Percentiles rank a stretch among this genome's conserved stretches.
Evolutionary conservation across 768 basidiomycete species (phyloP).

Genomic region (Trametes maxima): DNA sequence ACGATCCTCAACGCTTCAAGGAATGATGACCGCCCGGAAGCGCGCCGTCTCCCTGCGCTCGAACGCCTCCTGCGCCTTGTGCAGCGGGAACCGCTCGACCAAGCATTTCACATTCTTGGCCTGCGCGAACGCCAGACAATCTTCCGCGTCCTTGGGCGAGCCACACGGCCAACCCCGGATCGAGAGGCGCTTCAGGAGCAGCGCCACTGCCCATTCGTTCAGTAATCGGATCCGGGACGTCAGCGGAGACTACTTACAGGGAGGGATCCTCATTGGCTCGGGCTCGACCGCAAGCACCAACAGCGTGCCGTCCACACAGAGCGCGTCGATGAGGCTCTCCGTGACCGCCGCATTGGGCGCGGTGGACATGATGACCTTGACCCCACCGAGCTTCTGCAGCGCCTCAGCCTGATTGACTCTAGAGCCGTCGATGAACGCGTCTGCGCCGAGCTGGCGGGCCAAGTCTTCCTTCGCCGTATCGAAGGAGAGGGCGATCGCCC

Average conservation of each 20-base stretch:
- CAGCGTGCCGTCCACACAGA: constrained; percentile 26
- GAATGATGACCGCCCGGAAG: constrained; percentile 30
- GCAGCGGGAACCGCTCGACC: constrained; percentile 29
- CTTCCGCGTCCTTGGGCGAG: constrained; percentile 25
- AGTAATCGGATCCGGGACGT: no score
- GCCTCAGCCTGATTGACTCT: constrained; percentile 31
- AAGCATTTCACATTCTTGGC: constrained; percentile 24
- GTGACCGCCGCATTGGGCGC: constrained; percentile 30
- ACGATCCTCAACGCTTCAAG: not conserved
- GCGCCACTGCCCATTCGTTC: constrained; percentile 8
- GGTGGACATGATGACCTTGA: constrained; percentile 38
- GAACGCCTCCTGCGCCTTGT: constrained; percentile 30
- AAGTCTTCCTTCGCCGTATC: constrained; percentile 35
- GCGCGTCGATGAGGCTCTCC: constrained; percentile 23
- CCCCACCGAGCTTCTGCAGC: constrained; percentile 39
- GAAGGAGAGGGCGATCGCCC: constrained; percentile 38
- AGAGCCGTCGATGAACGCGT: constrained; percentile 38
- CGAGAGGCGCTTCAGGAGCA: constrained; percentile 29
- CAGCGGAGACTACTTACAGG: constrained; percentile 21
- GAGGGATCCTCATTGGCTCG: constrained; percentile 22
- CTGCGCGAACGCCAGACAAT: constrained; percentile 23
- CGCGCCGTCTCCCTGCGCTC: constrained; percentile 23
- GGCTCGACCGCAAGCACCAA: constrained; percentile 26
- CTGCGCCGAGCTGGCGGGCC: constrained; percentile 40
- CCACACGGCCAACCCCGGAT: constrained; percentile 32